Conservation (phyloP, 2,329 filamentous ascomycete genomes). For the Tolypocladium paradoxum region DNA sequence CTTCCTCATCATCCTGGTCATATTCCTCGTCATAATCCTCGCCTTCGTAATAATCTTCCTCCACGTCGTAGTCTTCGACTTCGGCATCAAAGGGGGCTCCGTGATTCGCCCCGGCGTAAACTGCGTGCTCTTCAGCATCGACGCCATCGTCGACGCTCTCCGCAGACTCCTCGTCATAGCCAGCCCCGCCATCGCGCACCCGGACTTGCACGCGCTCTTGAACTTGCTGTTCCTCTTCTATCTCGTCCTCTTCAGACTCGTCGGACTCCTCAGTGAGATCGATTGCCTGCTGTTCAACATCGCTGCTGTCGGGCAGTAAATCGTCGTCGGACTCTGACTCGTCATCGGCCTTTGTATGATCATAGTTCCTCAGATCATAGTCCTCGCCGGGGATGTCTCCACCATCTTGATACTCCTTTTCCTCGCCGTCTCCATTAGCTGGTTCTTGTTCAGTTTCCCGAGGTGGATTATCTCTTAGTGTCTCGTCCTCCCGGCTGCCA, state of each 20-base stretch:
- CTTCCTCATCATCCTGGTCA: slow-evolving; percentile 4
- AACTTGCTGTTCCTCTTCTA: slow-evolving; percentile 9
- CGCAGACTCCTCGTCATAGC: not conserved
- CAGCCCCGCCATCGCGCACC: not conserved
- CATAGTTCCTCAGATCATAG: slow-evolving; percentile 23
- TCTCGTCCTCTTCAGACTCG: slow-evolving; percentile 4
- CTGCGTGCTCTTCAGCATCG: not conserved
- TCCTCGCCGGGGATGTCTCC: slow-evolving; percentile 20
- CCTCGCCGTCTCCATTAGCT: slow-evolving; percentile 4
- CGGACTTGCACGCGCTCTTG: not conserved
- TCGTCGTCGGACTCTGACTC: slow-evolving; percentile 12
- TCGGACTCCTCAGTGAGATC: slow-evolving; percentile 22
- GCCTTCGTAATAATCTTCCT: not conserved
- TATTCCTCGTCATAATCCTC: not conserved
- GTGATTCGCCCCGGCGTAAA: not conserved
- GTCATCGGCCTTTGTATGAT: slow-evolving; percentile 20
- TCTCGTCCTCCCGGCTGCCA: not conserved
- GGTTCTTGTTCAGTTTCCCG: not conserved
- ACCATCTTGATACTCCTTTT: slow-evolving; percentile 14
- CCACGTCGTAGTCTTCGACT: not conserved
- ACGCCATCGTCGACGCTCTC: not conserved
- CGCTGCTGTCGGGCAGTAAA: slow-evolving; percentile 5
- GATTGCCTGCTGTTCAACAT: slow-evolving; percentile 10
- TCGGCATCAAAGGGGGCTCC: not conserved
- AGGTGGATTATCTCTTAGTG: not conserved